phyloP scores from a whole-genome alignment of 805 yeast genomes.

The Kazachstania africana region DNA sequence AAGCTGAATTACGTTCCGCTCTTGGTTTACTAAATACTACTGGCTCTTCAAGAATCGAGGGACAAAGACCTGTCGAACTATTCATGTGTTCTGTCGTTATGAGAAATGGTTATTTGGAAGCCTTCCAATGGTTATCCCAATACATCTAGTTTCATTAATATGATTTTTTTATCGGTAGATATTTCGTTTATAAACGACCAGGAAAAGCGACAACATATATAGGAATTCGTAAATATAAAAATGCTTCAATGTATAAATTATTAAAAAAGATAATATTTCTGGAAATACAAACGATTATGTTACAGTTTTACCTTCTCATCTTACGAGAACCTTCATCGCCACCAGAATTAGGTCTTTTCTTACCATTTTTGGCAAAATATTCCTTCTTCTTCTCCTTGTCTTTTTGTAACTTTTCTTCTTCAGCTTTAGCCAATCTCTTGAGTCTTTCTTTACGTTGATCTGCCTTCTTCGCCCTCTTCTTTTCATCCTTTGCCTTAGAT shows the following conservation, averaged over 20 bases:
- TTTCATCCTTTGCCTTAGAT: conserved; percentile 73
- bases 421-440: conserved; percentile 64
- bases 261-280: no score
- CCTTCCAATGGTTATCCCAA: conserved; percentile 96
- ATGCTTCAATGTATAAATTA: no score
- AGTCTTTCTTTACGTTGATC: conserved; percentile 66
- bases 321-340: conserved; percentile 22
- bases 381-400: conserved; percentile 82
- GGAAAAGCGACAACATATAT: no score
- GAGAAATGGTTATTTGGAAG: conserved; percentile 98
- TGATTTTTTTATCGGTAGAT: no score
- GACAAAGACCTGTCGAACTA: conserved; percentile 84
- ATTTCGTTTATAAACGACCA: no score
- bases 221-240: no score
- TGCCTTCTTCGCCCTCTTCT: conserved; percentile 59
- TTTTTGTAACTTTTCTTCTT: conserved; percentile 58
- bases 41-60: conserved; percentile 65
- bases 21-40: conserved; percentile 82
- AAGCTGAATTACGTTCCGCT: conserved; percentile 84
- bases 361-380: conserved; percentile 61
- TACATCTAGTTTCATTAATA: conserved; percentile 58
- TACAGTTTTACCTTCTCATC: conserved; percentile 15
- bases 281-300: no score
- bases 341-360: conserved; percentile 38
- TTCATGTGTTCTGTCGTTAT: conserved; percentile 96